Evolutionary conservation across 1,284 basidiomycete species (phyloP).

Genomic region (Malassezia restricta): DNA sequence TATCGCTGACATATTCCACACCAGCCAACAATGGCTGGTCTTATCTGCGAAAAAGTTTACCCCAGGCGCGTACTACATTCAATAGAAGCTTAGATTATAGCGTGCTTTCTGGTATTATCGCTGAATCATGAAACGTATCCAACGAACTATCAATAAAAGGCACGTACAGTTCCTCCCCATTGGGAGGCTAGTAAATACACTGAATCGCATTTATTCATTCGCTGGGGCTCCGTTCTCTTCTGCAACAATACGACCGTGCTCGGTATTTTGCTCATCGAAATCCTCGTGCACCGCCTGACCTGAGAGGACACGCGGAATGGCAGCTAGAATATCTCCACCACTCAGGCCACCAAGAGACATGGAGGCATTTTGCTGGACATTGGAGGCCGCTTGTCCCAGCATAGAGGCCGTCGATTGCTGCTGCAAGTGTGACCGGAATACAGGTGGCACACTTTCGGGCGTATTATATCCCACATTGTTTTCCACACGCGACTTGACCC

Average conservation of each 20-base stretch:
- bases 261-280: conserved; percentile 5
- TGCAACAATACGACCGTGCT: background rate
- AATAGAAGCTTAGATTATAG: too few species aligned
- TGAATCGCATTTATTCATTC: background rate
- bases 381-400: conserved; percentile 2
- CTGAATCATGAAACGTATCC: background rate
- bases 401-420: conserved; percentile 49
- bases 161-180: background rate
- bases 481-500: conserved; percentile 76
- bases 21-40: too few species aligned
- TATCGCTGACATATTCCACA: too few species aligned
- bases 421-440: conserved; percentile 40
- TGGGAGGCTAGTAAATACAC: background rate
- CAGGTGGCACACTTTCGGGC: conserved; percentile 49
- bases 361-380: conserved; percentile 7
- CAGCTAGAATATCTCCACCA: conserved; percentile 34
- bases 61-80: too few species aligned
- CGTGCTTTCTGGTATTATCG: conserved; percentile 3
- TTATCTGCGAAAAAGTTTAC: too few species aligned
- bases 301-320: conserved; percentile 33
- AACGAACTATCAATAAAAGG: background rate
- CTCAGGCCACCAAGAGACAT: conserved; percentile 22
- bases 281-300: conserved; percentile 28
- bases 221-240: background rate
- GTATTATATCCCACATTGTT: conserved; percentile 61